Evolutionary conservation across 2,329 filamentous ascomycete species (phyloP), one percentile per base, ranked within the genome.

Genomic region (Periconia sp.): DNA sequence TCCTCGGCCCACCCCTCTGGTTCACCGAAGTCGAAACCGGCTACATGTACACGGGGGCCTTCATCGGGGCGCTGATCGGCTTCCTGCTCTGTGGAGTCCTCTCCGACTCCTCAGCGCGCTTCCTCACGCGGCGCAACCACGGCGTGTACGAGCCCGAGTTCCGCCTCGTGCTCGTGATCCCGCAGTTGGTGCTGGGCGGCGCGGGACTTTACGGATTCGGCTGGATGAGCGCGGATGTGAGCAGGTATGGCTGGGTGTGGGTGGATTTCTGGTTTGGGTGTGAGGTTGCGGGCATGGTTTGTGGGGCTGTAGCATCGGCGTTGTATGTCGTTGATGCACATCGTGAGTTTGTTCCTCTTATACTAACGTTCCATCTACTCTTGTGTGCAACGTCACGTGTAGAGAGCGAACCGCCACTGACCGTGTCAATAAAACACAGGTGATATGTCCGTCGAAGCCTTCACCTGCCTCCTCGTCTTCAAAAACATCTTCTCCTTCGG

Each of bases 271-370:
- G 94, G 73, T 94, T 96, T 63, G 89, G 83, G 0, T 82, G 94
- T 51, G 86, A 94, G 69, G 90, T 96, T 9, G 86, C 88, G 55
- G 91, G 91, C 2, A 96, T 96, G 91, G 91, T 97, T 0, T 86
- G 96, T 67, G 92, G 92, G 1, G 91, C 92, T 1, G 91, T 96
- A 2, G 87, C 90, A 1, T 89, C 86, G 56, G 90, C 90, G 1
- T 77, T 96, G 20, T 97, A 97, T 69, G 88, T 97, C 66, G 90
- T 96, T 8, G 93, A 97, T 75, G 92, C 92, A 0, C 93, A 97
- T 74, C 87, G 92, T 88, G 48, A 55, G 59, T 62, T 45, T 46
- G 31, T 31, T 49, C 45, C 18, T 33, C 19, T 15, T 42, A 48
- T 27, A 27, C 41, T 43, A 47, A 18, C n/a, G 30, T 31, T 10